These are phyloP conservation scores for Margaritispora aquatica DNA, from an alignment of 495 filamentous ascomycete species.

Conservation along the genomic window DNA sequence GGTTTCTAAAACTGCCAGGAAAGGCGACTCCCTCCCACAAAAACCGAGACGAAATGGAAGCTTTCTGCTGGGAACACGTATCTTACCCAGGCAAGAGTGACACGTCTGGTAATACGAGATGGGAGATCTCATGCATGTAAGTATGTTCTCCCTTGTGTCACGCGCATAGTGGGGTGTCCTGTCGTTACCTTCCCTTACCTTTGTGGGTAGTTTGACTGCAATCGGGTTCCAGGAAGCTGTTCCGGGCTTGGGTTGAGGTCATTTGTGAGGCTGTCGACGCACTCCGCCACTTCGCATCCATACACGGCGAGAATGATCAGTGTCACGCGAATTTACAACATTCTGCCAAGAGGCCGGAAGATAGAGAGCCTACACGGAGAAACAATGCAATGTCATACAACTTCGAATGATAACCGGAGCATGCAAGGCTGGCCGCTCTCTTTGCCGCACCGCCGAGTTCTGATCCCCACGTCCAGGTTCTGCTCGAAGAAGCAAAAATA, in stretches of 20 bases:
- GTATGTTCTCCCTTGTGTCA: background rate
- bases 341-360: background rate
- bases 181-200: background rate
- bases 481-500: background rate
- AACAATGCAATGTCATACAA: no score
- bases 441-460: background rate
- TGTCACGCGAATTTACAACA: background rate
- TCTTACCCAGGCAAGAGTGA: background rate
- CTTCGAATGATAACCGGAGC: background rate
- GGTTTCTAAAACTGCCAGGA: background rate
- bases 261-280: background rate
- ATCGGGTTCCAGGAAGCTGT: background rate
- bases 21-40: background rate
- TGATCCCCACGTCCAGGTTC: background rate
- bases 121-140: background rate
- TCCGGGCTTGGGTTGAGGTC: background rate
- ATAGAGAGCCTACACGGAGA: background rate
- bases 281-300: background rate
- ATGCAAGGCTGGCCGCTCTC: constrained; percentile 5
- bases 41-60: background rate
- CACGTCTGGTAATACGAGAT: constrained; percentile 10
- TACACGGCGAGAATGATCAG: background rate
- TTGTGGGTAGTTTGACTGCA: background rate
- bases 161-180: background rate
- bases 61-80: constrained; percentile 5